Percentiles rank a stretch among this genome's conserved stretches.
These are phyloP conservation scores for Colletotrichum sublineola DNA, from an alignment of 2,329 filamentous ascomycete genomes.

Conservation along the genomic window DNA sequence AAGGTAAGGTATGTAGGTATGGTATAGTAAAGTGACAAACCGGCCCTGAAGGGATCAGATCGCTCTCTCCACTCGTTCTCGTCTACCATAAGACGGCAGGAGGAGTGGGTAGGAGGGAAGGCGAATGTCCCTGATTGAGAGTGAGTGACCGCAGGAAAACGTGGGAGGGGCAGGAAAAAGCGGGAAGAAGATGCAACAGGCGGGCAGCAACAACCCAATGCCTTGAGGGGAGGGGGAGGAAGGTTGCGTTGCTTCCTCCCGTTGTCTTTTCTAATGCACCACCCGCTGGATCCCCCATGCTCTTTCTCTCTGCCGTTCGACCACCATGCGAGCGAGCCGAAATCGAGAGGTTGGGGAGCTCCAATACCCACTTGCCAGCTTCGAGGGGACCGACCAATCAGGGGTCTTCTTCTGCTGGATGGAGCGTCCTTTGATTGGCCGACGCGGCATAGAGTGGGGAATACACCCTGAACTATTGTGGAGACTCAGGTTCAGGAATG, in stretches of 20 bases:
- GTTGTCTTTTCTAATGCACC: constrained; percentile 28
- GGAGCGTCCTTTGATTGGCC: constrained; percentile 33
- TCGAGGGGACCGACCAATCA: constrained; percentile 36
- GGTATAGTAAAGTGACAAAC: constrained; percentile 12
- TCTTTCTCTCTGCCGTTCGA: constrained; percentile 19
- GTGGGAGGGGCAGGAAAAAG: constrained; percentile 24
- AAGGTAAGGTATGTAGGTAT: constrained; percentile 5
- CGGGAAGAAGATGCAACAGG: constrained; percentile 33
- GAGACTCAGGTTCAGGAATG: not conserved
- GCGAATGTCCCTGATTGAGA: constrained; percentile 26
- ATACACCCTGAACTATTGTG: not conserved
- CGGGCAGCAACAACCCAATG: constrained; percentile 31
- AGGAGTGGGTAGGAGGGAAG: constrained; percentile 17
- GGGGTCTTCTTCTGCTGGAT: not conserved
- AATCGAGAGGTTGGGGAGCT: constrained; percentile 53
- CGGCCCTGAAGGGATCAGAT: constrained; percentile 12
- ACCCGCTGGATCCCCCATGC: constrained; percentile 27
- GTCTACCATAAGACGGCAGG: not conserved
- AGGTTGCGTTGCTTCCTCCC: constrained; percentile 15
- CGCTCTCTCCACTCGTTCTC: not conserved
- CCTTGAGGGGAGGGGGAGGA: constrained; percentile 10
- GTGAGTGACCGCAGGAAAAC: constrained; percentile 18
- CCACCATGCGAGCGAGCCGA: constrained; percentile 40
- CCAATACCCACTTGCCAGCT: constrained; percentile 39
- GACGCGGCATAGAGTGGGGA: constrained; percentile 2